Evolutionary conservation across 1,139 yeast species (phyloP).

Genomic region (Citeromyces siamensis): DNA sequence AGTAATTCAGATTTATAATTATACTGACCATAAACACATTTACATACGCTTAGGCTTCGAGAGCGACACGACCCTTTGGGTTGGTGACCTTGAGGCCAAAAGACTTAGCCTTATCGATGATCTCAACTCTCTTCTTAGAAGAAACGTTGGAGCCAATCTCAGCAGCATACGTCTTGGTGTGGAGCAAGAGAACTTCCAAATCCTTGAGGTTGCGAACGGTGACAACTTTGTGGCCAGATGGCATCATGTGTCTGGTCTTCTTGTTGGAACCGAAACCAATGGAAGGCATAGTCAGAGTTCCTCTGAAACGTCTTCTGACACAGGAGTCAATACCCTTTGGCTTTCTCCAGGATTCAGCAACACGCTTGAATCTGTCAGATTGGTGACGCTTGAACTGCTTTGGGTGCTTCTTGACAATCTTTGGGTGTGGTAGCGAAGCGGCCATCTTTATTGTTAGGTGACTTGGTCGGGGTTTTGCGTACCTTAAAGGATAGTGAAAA

Average conservation of each 20-base stretch:
- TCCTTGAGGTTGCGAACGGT: constrained; percentile 88
- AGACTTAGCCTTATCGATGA: constrained; percentile 96
- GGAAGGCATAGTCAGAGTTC: constrained; percentile 97
- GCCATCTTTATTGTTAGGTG: constrained; percentile 19
- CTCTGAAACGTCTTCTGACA: constrained; percentile 99
- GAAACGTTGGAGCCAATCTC: constrained; percentile 99
- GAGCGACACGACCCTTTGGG: constrained; percentile 97
- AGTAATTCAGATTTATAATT: constrained; percentile 1
- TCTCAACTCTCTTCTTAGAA: constrained; percentile 95
- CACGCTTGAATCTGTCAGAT: constrained; percentile 99
- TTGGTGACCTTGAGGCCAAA: constrained; percentile 98
- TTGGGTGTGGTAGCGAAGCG: constrained; percentile 93
- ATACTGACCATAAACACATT: constrained; percentile 2
- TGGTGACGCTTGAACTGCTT: constrained; percentile 99
- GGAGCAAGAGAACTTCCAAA: constrained; percentile 91
- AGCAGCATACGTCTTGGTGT: constrained; percentile 98
- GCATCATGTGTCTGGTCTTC: constrained; percentile 91
- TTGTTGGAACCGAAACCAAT: constrained; percentile 99
- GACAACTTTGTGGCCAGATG: constrained; percentile 98
- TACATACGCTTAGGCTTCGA: constrained; percentile 76
- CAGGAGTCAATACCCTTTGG: constrained; percentile 99
- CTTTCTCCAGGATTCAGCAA: constrained; percentile 99
- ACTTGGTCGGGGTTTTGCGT: too few relatives aligned
- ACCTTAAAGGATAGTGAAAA: too few relatives aligned
- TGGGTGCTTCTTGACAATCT: constrained; percentile 99